These are phyloP conservation scores for Aspergillus funiculosus DNA, from an alignment of 495 filamentous ascomycete species.

Conservation along the genomic window DNA sequence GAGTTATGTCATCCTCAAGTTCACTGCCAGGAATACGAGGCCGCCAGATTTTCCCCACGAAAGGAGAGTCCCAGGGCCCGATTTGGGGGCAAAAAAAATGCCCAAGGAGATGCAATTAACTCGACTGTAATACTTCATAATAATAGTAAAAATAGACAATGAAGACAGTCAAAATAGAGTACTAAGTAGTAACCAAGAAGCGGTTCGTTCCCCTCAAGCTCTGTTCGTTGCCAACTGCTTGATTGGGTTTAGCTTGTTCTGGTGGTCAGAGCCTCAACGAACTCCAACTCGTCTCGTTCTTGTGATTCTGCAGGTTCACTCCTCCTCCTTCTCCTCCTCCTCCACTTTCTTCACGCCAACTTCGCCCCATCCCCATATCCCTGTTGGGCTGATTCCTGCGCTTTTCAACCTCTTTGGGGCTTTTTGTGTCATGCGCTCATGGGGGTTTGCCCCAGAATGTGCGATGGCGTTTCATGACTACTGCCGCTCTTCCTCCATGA, in stretches of 20 bases:
- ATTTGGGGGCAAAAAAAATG: too few relatives aligned
- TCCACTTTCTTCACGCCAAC: too few relatives aligned
- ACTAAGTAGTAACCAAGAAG: too few relatives aligned
- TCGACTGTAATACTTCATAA: too few relatives aligned
- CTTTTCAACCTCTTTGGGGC: not conserved
- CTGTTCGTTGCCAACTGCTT: slow-evolving; percentile 1
- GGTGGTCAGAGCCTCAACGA: slow-evolving; percentile 18
- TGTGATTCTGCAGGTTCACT: slow-evolving; percentile 11
- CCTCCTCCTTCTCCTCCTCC: slow-evolving; percentile 6
- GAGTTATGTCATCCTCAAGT: slow-evolving; percentile 5
- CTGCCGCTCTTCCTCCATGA: slow-evolving; percentile 20
- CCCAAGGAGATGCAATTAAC: too few relatives aligned
- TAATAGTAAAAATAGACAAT: too few relatives aligned
- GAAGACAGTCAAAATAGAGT: too few relatives aligned
- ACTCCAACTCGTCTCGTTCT: slow-evolving; percentile 5
- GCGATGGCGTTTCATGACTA: slow-evolving; percentile 25
- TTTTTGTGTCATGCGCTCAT: slow-evolving; percentile 16
- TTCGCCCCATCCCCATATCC: not conserved
- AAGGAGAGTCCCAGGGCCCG: too few relatives aligned
- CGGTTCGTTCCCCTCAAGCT: not conserved
- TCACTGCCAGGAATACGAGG: too few relatives aligned
- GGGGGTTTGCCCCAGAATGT: slow-evolving; percentile 14
- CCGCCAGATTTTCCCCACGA: too few relatives aligned
- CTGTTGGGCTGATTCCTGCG: not conserved
- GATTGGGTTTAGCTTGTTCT: slow-evolving; percentile 15